phyloP scores from a whole-genome alignment of 2,329 filamentous ascomycete species.

The Exophiala calicioides region DNA sequence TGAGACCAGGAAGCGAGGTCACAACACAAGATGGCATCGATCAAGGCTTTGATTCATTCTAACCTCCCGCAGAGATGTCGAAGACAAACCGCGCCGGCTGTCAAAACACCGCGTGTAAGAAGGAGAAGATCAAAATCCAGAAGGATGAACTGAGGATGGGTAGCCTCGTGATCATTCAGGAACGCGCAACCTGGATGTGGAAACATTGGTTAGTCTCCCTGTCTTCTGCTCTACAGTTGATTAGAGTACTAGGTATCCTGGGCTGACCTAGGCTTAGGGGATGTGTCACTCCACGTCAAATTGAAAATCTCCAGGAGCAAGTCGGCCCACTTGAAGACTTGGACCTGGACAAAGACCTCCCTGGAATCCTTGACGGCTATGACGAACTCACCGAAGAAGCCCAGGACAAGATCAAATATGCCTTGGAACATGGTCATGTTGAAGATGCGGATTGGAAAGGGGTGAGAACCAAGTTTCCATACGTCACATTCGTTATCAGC shows the following conservation, averaged over 20 bases:
- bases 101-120: slow-evolving; percentile 72
- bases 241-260: too few species aligned
- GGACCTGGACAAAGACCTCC: slow-evolving; percentile 47
- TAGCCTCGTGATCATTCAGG: slow-evolving; percentile 64
- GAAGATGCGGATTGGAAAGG: slow-evolving; percentile 85
- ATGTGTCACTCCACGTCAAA: slow-evolving; percentile 76
- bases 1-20: too few species aligned
- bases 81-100: slow-evolving; percentile 72
- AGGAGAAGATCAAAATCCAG: slow-evolving; percentile 65
- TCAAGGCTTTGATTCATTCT: too few species aligned
- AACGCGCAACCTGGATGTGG: slow-evolving; percentile 69
- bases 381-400: slow-evolving; percentile 71
- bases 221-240: not conserved
- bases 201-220: slow-evolving; percentile 73
- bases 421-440: slow-evolving; percentile 75
- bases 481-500: slow-evolving; percentile 6
- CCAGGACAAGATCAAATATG: slow-evolving; percentile 72
- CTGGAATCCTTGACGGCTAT: slow-evolving; percentile 73
- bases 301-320: slow-evolving; percentile 64
- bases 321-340: slow-evolving; percentile 51
- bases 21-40: too few species aligned
- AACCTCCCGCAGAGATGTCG: slow-evolving; percentile 63
- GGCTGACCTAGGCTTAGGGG: slow-evolving; percentile 61
- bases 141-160: slow-evolving; percentile 82
- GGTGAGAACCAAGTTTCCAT: slow-evolving; percentile 55